Percentiles rank a stretch among this genome's conserved stretches.
Evolutionary conservation across 208 protist species (phyloP).

Genomic region (Trypanosoma congolense): DNA sequence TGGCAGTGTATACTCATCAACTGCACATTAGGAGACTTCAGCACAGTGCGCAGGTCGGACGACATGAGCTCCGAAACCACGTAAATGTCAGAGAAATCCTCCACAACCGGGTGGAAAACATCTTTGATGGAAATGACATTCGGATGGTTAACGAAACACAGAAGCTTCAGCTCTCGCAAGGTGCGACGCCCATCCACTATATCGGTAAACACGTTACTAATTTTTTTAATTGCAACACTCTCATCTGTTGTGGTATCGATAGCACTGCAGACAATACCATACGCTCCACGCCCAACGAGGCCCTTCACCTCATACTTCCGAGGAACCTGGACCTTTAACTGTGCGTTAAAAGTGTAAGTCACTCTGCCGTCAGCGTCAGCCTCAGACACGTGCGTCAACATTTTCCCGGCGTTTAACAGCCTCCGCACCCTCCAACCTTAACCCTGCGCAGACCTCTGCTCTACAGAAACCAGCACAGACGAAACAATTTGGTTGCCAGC

Average conservation of each 20-base stretch:
- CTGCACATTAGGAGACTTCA: slow-evolving; percentile 35
- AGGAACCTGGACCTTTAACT: slow-evolving; percentile 59
- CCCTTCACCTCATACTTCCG: slow-evolving; percentile 59
- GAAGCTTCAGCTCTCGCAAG: slow-evolving; percentile 76
- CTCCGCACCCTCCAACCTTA: no score
- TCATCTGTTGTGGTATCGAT: slow-evolving; percentile 53
- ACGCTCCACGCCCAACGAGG: slow-evolving; percentile 84
- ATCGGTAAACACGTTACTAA: slow-evolving; percentile 94
- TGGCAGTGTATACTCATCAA: slow-evolving; percentile 78
- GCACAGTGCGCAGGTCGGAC: slow-evolving; percentile 85
- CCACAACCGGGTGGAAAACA: slow-evolving; percentile 40
- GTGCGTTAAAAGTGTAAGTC: slow-evolving; percentile 65
- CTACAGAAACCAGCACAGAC: no score
- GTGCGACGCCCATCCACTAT: slow-evolving; percentile 85
- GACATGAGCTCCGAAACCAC: slow-evolving; percentile 91
- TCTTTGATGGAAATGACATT: slow-evolving; percentile 84
- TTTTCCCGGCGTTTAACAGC: no score
- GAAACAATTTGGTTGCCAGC: no score
- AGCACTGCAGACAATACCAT: slow-evolving; percentile 85
- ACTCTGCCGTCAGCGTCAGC: slow-evolving; percentile 59
- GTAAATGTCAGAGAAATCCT: slow-evolving; percentile 74
- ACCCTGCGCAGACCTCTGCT: no score
- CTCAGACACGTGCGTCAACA: slow-evolving; percentile 67
- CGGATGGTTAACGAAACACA: slow-evolving; percentile 63
- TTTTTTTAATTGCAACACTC: slow-evolving; percentile 98